These are phyloP conservation scores for Tanacetum coccineum DNA, from an alignment of 129 eudicot genomes.

Conservation along the genomic window DNA sequence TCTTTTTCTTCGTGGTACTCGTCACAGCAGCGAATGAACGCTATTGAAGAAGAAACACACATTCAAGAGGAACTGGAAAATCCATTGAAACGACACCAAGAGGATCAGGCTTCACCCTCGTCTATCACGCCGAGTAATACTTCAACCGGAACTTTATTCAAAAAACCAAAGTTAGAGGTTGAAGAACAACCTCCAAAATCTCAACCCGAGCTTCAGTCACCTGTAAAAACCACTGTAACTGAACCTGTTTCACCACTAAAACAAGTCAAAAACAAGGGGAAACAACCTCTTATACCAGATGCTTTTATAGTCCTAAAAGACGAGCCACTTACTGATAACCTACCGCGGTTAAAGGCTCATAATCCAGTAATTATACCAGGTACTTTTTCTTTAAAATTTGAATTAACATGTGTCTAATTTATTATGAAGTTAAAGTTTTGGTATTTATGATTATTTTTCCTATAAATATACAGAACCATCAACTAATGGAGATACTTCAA, in stretches of 20 bases:
- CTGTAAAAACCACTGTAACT: not conserved
- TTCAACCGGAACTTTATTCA: constrained; percentile 15
- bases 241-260: constrained; percentile 31
- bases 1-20: not conserved
- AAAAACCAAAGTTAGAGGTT: constrained; percentile 27
- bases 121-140: constrained; percentile 23
- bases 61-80: constrained; percentile 47
- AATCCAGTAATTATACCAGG: constrained; percentile 44
- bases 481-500: constrained; percentile 23
- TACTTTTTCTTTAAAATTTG: constrained; percentile 15
- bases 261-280: constrained; percentile 42
- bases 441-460: constrained; percentile 2
- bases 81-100: constrained; percentile 64
- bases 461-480: constrained; percentile 25
- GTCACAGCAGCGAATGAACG: constrained; percentile 29
- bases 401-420: not conserved
- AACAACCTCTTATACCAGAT: constrained; percentile 43
- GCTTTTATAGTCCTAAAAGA: constrained; percentile 51
- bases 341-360: constrained; percentile 36
- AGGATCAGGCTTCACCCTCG: constrained; percentile 45
- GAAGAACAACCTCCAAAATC: constrained; percentile 23
- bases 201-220: constrained; percentile 21
- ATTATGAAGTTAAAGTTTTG: not conserved
- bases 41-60: constrained; percentile 48
- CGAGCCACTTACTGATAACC: constrained; percentile 47